Percentiles rank a stretch among this genome's conserved stretches.
Conservation (phyloP, 208 protist species). For the Porcisia deanei region DNA sequence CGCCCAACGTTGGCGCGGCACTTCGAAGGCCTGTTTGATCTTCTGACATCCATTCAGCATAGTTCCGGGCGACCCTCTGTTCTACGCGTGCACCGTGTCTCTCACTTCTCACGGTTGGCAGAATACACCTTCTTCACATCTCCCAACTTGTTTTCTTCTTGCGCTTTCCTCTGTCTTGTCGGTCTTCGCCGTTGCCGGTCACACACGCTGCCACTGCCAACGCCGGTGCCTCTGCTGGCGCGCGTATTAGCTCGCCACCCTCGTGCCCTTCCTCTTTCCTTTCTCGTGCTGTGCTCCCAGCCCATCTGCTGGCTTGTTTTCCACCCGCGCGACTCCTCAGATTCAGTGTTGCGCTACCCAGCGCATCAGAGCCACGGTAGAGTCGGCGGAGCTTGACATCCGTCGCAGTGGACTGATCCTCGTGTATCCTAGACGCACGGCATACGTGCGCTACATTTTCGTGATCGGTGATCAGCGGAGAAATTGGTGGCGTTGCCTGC, state of each 20-base stretch:
- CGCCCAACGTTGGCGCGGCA: no score
- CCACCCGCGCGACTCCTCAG: neutral
- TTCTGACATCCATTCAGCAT: no score
- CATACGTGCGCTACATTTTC: neutral
- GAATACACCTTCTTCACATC: neutral
- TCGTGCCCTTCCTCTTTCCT: neutral
- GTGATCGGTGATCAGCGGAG: neutral
- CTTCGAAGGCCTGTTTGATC: no score
- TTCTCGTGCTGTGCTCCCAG: slow-evolving; percentile 1
- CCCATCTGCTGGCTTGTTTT: neutral
- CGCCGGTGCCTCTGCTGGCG: neutral
- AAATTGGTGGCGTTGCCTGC: neutral
- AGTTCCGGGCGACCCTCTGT: neutral
- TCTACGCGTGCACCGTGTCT: neutral
- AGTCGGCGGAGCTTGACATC: no score
- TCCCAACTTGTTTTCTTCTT: neutral
- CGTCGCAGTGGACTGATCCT: neutral
- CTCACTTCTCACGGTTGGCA: neutral
- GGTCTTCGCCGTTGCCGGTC: neutral
- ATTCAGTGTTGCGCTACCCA: neutral
- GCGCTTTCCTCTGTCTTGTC: neutral
- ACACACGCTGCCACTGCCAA: no score
- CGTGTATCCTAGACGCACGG: neutral
- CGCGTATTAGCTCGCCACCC: neutral
- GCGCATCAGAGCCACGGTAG: neutral